phyloP scores from a whole-genome alignment of 2,329 filamentous ascomycete genomes.

The Fusarium sp. region DNA sequence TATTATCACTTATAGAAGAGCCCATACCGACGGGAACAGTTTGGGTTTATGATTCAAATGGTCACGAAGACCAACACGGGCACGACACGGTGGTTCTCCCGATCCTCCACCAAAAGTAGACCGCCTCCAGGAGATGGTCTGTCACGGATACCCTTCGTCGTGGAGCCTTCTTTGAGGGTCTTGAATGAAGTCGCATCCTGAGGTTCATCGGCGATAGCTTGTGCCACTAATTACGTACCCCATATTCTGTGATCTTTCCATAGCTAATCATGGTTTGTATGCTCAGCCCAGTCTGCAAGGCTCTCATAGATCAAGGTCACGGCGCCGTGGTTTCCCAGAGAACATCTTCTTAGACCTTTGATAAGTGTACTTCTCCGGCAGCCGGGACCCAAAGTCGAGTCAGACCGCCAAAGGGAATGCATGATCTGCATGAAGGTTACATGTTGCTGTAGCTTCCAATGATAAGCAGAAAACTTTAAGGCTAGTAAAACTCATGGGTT shows the following conservation, averaged over 20 bases:
- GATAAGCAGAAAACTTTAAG: not conserved
- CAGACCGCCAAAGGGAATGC: not conserved
- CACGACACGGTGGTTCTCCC: not conserved
- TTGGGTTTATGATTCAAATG: not conserved
- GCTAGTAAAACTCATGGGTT: not conserved
- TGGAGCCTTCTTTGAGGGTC: conserved; percentile 5
- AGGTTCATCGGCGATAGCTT: conserved; percentile 16
- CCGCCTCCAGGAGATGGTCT: conserved; percentile 4
- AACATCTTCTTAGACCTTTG: not conserved
- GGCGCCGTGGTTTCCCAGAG: not conserved
- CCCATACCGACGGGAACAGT: not conserved
- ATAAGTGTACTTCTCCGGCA: not conserved
- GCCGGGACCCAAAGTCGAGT: conserved; percentile 5
- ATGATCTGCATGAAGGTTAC: conserved; percentile 1
- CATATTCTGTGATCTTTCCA: conserved; percentile 30
- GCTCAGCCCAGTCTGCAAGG: conserved; percentile 21
- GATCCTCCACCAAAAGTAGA: conserved; percentile 3
- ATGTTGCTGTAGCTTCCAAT: not conserved
- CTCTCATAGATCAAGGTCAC: not conserved
- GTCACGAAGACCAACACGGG: not conserved
- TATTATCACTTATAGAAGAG: not conserved
- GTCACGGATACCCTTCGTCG: not conserved
- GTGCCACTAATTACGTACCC: conserved; percentile 34
- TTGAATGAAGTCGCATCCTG: not conserved
- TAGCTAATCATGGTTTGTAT: conserved; percentile 28